Evolutionary conservation across 805 yeast species (phyloP).

Genomic region (Candida vaughaniae): DNA sequence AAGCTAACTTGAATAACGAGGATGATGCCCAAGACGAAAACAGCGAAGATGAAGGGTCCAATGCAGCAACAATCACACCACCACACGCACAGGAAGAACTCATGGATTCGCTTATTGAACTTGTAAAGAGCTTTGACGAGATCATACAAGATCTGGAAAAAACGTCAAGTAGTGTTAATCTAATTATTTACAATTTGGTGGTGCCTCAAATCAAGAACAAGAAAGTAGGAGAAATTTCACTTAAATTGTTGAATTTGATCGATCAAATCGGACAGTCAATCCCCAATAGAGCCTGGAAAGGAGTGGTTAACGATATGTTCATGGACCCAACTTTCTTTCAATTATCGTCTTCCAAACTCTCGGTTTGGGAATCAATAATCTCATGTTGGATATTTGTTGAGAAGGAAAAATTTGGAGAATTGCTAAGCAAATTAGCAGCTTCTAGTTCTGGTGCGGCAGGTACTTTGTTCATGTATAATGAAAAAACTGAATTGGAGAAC

Average conservation of each 20-base stretch:
- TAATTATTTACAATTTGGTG: conserved; percentile 53
- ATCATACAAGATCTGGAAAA: conserved; percentile 63
- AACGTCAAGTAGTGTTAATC: conserved; percentile 20
- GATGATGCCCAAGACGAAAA: conserved; percentile 3
- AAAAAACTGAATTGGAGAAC: conserved; percentile 54
- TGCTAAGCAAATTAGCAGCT: conserved; percentile 6
- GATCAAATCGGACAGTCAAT: conserved; percentile 31
- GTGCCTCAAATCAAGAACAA: conserved; percentile 53
- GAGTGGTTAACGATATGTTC: conserved; percentile 60
- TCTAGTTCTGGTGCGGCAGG: conserved; percentile 14
- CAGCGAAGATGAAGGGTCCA: conserved; percentile 10
- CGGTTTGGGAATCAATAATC: conserved; percentile 56
- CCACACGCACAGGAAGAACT: conserved; percentile 42
- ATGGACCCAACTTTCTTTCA: conserved; percentile 60
- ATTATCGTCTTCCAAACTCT: conserved; percentile 20
- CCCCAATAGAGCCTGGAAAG: conserved; percentile 60
- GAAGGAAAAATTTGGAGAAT: conserved; percentile 48
- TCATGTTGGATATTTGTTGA: conserved; percentile 64
- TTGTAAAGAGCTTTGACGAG: conserved; percentile 37
- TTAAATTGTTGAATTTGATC: conserved; percentile 46
- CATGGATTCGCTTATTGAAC: conserved; percentile 29
- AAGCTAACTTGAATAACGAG: not conserved
- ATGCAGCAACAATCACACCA: conserved; percentile 5
- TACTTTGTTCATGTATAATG: conserved; percentile 72
- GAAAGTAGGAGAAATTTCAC: conserved; percentile 34